Conservation (phyloP, 2,329 filamentous ascomycete species). For the Ophiosphaerella herpotricha region DNA sequence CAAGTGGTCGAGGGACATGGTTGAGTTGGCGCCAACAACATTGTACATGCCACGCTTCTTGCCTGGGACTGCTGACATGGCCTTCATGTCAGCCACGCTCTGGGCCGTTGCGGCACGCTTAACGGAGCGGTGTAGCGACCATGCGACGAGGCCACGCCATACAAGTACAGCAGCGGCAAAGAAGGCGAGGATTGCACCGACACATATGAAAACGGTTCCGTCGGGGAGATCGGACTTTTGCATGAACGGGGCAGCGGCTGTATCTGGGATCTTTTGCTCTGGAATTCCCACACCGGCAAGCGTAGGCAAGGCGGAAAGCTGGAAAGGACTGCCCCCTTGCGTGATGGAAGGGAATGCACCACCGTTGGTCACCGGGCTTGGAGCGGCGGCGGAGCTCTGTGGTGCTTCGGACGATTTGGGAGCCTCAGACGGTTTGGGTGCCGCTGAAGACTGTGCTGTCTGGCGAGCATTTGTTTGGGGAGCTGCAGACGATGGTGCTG, state of each 20-base stretch:
- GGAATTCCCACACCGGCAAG: constrained; percentile 65
- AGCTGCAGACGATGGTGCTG: constrained; percentile 6
- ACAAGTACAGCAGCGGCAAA: constrained; percentile 79
- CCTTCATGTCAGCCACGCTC: constrained; percentile 71
- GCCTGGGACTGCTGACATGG: constrained; percentile 53
- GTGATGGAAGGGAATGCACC: constrained; percentile 12
- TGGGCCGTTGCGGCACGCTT: constrained; percentile 81
- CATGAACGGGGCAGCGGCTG: constrained; percentile 87
- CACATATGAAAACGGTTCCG: constrained; percentile 94
- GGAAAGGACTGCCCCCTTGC: constrained; percentile 25
- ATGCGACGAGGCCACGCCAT: constrained; percentile 87
- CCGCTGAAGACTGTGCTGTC: constrained; percentile 14
- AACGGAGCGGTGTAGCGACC: constrained; percentile 89
- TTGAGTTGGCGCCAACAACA: constrained; percentile 55
- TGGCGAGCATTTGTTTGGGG: constrained; percentile 15
- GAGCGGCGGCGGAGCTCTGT: constrained; percentile 8
- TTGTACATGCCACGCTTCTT: constrained; percentile 50
- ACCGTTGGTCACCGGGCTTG: constrained; percentile 14
- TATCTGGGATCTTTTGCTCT: constrained; percentile 78
- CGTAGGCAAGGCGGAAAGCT: constrained; percentile 55
- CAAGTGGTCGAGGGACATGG: constrained; percentile 61
- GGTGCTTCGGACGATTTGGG: constrained; percentile 11
- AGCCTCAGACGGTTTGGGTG: constrained; percentile 5
- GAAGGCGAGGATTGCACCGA: constrained; percentile 84
- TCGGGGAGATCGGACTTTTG: constrained; percentile 82